Conservation (phyloP, 139 green algal genomes). For the Tetradesmus lagerheimii region DNA sequence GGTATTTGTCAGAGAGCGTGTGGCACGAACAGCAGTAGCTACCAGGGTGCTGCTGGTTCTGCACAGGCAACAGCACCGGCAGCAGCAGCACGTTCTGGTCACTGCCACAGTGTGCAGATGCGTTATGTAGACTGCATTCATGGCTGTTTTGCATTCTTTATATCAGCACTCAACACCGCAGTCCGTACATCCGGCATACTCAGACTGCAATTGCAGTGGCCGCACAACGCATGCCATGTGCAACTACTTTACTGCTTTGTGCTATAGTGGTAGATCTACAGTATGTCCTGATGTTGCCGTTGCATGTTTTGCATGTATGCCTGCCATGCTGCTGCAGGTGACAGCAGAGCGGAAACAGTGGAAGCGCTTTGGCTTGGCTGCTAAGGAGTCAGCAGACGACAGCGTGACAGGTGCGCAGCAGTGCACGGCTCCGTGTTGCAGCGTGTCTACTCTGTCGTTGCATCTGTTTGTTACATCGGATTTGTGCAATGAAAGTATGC, state of each 20-base stretch:
- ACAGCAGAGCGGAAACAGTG: conserved; percentile 81
- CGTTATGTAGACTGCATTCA: background rate
- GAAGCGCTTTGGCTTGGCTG: conserved; percentile 90
- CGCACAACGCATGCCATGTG: background rate
- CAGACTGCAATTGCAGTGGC: background rate
- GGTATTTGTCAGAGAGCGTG: background rate
- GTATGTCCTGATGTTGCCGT: background rate
- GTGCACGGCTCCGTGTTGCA: background rate
- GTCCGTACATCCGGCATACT: no score
- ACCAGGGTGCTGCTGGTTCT: background rate
- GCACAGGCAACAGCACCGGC: background rate
- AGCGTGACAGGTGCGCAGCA: conserved; percentile 63
- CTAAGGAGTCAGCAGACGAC: conserved; percentile 93
- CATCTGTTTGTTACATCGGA: no score
- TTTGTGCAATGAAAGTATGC: no score
- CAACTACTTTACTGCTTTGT: no score
- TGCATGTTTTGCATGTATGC: no score
- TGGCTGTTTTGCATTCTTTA: no score
- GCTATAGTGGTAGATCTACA: background rate
- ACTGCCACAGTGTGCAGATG: no score
- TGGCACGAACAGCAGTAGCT: background rate
- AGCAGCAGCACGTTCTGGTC: background rate
- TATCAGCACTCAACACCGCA: no score
- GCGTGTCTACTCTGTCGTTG: background rate
- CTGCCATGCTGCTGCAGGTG: conserved; percentile 61